phyloP scores from a whole-genome alignment of 169 alveolate genomes.

The Miamiensis avidus region DNA sequence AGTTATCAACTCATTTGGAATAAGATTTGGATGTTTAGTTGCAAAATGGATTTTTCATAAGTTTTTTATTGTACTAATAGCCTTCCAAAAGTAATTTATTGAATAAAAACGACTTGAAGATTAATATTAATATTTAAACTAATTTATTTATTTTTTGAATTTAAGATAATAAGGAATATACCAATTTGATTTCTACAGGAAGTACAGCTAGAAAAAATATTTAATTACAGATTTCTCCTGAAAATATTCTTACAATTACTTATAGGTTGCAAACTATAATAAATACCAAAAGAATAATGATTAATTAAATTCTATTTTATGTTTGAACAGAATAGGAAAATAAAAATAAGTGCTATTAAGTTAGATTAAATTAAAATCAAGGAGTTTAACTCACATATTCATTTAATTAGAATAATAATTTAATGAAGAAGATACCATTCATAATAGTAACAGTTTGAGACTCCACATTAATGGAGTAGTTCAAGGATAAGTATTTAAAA shows the following conservation, averaged over 20 bases:
- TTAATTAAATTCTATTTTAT: not conserved
- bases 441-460: not conserved
- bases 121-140: no score
- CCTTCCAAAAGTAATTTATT: not conserved
- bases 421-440: not conserved
- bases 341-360: not conserved
- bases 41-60: not conserved
- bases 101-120: no score
- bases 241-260: not conserved
- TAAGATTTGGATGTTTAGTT: not conserved
- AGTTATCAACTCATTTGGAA: not conserved
- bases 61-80: not conserved
- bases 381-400: not conserved
- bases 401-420: not conserved
- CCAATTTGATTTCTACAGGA: not conserved
- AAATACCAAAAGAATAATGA: not conserved
- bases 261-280: not conserved
- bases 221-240: not conserved
- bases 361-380: no score
- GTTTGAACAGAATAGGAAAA: not conserved
- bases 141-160: no score
- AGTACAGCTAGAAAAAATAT: not conserved
- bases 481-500: not conserved
- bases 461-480: not conserved
- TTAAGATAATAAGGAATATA: no score